Evolutionary conservation across 345 rosid species (phyloP).

Genomic region (Pseudoturritis turrita): DNA sequence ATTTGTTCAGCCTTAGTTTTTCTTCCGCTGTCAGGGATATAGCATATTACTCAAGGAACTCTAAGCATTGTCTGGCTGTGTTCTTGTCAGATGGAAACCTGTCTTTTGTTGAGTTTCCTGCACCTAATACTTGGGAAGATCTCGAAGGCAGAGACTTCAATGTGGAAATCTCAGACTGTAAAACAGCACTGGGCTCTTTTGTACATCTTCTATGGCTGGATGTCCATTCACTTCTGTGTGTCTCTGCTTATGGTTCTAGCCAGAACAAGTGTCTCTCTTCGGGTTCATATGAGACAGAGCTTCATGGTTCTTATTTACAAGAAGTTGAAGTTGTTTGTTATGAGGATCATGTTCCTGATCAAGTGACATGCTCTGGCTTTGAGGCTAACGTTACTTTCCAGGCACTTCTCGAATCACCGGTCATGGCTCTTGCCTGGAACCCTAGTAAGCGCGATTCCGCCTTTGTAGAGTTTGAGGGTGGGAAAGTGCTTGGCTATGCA

Average conservation of each 20-base stretch:
- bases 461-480: slow-evolving; percentile 81
- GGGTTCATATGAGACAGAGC: slow-evolving; percentile 36
- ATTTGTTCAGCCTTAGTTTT: slow-evolving; percentile 68
- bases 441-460: slow-evolving; percentile 61
- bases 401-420: slow-evolving; percentile 47
- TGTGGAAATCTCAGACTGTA: slow-evolving; percentile 53
- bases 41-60: slow-evolving; percentile 51
- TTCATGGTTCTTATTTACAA: slow-evolving; percentile 55
- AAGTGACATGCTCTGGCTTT: slow-evolving; percentile 72
- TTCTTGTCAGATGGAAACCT: slow-evolving; percentile 65
- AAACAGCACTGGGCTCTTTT: slow-evolving; percentile 52
- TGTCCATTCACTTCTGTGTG: slow-evolving; percentile 60
- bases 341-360: slow-evolving; percentile 59
- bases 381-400: slow-evolving; percentile 45
- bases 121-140: slow-evolving; percentile 63
- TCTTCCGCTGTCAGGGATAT: slow-evolving; percentile 58
- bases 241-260: slow-evolving; percentile 53
- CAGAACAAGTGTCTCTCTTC: slow-evolving; percentile 39
- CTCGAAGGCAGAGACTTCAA: slow-evolving; percentile 66
- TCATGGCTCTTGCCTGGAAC: slow-evolving; percentile 54
- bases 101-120: slow-evolving; percentile 77
- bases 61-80: slow-evolving; percentile 66
- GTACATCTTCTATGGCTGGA: slow-evolving; percentile 77
- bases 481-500: slow-evolving; percentile 51
- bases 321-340: slow-evolving; percentile 70